Evolutionary conservation across 495 filamentous ascomycete genomes (phyloP).

Genomic region (Trichoderma virens): DNA sequence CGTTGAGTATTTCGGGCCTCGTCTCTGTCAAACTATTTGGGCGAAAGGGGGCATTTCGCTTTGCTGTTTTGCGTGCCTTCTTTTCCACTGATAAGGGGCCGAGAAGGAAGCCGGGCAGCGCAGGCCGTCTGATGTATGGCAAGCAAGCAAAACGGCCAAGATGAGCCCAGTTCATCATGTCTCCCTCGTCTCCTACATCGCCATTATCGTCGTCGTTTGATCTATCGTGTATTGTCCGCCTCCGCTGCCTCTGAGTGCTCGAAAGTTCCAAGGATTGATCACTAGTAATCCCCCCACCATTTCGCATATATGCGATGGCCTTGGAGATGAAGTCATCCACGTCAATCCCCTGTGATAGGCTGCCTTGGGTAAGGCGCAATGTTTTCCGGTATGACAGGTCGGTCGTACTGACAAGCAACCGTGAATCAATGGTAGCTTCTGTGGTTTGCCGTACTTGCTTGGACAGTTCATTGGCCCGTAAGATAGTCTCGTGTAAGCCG

Average conservation of each 20-base stretch:
- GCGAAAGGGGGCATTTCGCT: slow-evolving; percentile 56
- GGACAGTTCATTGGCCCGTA: slow-evolving; percentile 56
- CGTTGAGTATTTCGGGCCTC: slow-evolving; percentile 63
- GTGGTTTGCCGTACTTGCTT: slow-evolving; percentile 74
- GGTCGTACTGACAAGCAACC: slow-evolving; percentile 66
- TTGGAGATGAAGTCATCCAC: slow-evolving; percentile 91
- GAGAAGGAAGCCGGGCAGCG: slow-evolving; percentile 75
- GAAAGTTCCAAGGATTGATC: slow-evolving; percentile 35
- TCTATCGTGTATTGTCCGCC: slow-evolving; percentile 16
- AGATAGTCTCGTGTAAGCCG: slow-evolving; percentile 54
- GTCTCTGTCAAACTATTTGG: slow-evolving; percentile 57
- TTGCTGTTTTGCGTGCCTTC: slow-evolving; percentile 57
- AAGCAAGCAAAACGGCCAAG: slow-evolving; percentile 70
- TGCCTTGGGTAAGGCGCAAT: slow-evolving; percentile 60
- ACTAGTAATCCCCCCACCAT: slow-evolving; percentile 39
- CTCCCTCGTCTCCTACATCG: slow-evolving; percentile 59
- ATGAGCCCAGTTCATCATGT: slow-evolving; percentile 81
- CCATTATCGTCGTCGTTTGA: slow-evolving; percentile 40
- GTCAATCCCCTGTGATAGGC: slow-evolving; percentile 64
- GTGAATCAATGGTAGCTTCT: slow-evolving; percentile 88
- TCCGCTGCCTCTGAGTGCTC: slow-evolving; percentile 37
- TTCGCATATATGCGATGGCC: slow-evolving; percentile 79
- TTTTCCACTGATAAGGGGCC: slow-evolving; percentile 88
- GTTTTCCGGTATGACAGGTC: slow-evolving; percentile 72
- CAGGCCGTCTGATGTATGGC: slow-evolving; percentile 62